Conservation (phyloP, 2,329 filamentous ascomycete species). For the Knoxdaviesia proteae region DNA sequence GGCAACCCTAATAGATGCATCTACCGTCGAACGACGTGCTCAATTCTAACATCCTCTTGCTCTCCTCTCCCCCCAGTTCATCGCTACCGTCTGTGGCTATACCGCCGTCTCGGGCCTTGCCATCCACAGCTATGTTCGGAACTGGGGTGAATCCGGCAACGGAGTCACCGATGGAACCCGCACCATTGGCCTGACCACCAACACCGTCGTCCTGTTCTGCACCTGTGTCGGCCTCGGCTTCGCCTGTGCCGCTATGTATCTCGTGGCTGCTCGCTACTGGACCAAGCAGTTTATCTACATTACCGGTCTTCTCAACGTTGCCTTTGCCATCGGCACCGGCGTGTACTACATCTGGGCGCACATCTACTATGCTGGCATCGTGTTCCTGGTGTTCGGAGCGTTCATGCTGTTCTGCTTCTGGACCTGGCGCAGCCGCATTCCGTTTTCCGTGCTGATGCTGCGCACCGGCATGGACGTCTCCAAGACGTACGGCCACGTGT, state of each 20-base stretch:
- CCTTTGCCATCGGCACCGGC: slow-evolving; percentile 65
- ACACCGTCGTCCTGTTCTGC: slow-evolving; percentile 68
- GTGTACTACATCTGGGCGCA: slow-evolving; percentile 63
- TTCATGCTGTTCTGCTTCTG: slow-evolving; percentile 71
- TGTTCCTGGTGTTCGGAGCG: slow-evolving; percentile 64
- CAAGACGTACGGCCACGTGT: slow-evolving; percentile 68
- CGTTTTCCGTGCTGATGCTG: slow-evolving; percentile 79
- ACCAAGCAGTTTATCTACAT: slow-evolving; percentile 88
- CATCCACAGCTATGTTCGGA: slow-evolving; percentile 51
- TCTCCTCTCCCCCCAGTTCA: slow-evolving; percentile 26
- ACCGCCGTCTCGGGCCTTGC: slow-evolving; percentile 55
- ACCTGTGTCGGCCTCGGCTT: slow-evolving; percentile 60
- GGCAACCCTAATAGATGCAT: not conserved
- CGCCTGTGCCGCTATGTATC: slow-evolving; percentile 59
- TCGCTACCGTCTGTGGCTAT: slow-evolving; percentile 52
- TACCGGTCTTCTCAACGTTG: slow-evolving; percentile 72
- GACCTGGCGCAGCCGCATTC: slow-evolving; percentile 76
- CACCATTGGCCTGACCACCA: slow-evolving; percentile 50
- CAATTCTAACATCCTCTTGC: not conserved
- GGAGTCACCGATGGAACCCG: slow-evolving; percentile 55
- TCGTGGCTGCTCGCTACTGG: slow-evolving; percentile 53
- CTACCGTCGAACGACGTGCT: not conserved
- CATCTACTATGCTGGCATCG: slow-evolving; percentile 69
- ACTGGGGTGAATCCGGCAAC: slow-evolving; percentile 40
- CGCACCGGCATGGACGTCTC: slow-evolving; percentile 71